phyloP scores from a whole-genome alignment of 2,329 filamentous ascomycete species.

The Trichoderma polysporum region DNA sequence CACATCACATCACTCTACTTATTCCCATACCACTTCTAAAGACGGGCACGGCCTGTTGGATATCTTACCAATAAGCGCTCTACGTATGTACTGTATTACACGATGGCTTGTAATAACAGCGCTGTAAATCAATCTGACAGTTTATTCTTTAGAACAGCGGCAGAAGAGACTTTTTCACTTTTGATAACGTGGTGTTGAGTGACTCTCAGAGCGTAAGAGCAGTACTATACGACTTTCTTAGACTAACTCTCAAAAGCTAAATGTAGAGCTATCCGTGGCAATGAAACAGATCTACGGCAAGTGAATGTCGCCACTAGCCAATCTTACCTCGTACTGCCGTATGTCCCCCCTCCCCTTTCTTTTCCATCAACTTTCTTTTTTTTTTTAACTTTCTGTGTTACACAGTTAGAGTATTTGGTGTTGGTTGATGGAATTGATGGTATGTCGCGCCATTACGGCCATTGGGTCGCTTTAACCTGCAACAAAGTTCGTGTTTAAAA shows the following conservation, averaged over 20 bases:
- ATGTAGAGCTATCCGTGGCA: background rate
- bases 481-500: conserved; percentile 6
- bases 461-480: background rate
- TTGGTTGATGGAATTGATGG: background rate
- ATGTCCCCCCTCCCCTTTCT: background rate
- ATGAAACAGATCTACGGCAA: background rate
- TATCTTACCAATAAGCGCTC: background rate
- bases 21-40: background rate
- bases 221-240: too few relatives aligned
- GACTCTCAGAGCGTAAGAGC: background rate
- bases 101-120: background rate
- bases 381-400: background rate
- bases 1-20: background rate
- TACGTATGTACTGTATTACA: too few relatives aligned
- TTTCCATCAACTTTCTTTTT: background rate
- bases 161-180: background rate
- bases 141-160: background rate
- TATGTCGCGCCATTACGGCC: background rate
- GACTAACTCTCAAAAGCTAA: background rate
- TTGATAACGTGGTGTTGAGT: background rate
- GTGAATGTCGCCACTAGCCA: background rate
- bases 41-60: background rate
- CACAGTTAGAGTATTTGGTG: background rate
- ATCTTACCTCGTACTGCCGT: background rate
- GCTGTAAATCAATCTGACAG: background rate